Percentiles rank a stretch among this genome's conserved stretches.
Evolutionary conservation across 2,329 filamentous ascomycete species (phyloP).

Genomic region (Verticillium tricorpus): DNA sequence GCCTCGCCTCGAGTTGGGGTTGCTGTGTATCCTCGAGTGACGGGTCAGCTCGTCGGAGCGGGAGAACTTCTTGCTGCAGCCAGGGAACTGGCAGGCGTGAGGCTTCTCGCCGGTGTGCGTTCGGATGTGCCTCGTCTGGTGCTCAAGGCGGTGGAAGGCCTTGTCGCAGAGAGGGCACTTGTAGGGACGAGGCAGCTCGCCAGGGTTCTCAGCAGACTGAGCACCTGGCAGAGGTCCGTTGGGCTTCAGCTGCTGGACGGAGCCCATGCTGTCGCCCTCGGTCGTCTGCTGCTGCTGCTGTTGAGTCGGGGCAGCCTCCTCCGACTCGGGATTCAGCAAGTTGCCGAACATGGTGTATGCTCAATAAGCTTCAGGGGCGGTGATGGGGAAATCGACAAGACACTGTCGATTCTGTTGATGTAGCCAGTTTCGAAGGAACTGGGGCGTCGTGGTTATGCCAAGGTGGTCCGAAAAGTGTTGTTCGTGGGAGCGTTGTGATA

Average conservation of each 20-base stretch:
- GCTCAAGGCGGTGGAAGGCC: constrained; percentile 96
- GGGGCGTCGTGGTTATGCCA: not conserved
- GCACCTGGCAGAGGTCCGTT: constrained; percentile 59
- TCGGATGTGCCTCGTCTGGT: constrained; percentile 86
- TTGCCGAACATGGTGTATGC: constrained; percentile 6
- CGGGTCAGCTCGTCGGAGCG: constrained; percentile 94
- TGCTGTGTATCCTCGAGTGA: constrained; percentile 98
- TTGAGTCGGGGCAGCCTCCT: not conserved
- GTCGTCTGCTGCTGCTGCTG: constrained; percentile 22
- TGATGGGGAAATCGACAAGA: not conserved
- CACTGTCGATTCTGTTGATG: not conserved
- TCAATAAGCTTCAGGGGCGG: not conserved
- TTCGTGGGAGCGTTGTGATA: not conserved
- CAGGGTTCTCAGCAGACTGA: constrained; percentile 51
- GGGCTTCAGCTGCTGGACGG: constrained; percentile 40
- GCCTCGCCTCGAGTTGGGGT: constrained; percentile 90
- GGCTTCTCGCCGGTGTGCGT: constrained; percentile 98
- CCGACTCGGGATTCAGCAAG: constrained; percentile 50
- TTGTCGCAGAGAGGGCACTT: constrained; percentile 98
- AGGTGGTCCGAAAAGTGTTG: not conserved
- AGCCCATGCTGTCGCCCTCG: constrained; percentile 9
- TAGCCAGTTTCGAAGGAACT: not conserved
- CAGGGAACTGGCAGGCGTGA: constrained; percentile 90
- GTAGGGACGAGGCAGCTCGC: constrained; percentile 88
- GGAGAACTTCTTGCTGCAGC: constrained; percentile 96